These are phyloP conservation scores for Pterocarpus santalinus DNA, from an alignment of 306 rosid genomes.

Conservation along the genomic window DNA sequence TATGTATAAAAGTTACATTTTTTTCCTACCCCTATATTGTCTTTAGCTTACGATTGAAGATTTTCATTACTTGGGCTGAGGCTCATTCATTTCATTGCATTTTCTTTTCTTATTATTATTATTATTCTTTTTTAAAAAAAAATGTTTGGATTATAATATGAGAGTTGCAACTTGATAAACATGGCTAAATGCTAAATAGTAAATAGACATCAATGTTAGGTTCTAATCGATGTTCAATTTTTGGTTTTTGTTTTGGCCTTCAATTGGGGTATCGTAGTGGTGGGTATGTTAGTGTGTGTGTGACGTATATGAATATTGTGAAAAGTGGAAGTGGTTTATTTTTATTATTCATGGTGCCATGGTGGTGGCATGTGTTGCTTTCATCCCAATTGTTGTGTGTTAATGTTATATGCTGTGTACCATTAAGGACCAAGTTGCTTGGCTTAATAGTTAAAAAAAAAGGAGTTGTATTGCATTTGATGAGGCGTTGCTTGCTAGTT, in stretches of 20 bases:
- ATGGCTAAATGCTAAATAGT: constrained; percentile 26
- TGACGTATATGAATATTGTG: constrained; percentile 23
- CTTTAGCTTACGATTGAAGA: not conserved
- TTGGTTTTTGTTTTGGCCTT: constrained; percentile 26
- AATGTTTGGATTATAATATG: not conserved
- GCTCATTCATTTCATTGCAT: constrained; percentile 22
- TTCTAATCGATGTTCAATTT: constrained; percentile 33
- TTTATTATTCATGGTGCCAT: constrained; percentile 42
- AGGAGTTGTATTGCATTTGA: constrained; percentile 46
- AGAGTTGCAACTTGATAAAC: not conserved
- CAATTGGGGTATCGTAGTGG: constrained; percentile 45
- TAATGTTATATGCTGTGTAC: not conserved
- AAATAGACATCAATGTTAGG: not conserved
- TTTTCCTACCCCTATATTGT: not conserved
- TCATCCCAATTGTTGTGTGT: constrained; percentile 38
- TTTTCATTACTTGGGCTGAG: constrained; percentile 24
- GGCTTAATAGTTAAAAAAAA: constrained; percentile 50
- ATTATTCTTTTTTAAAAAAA: not conserved
- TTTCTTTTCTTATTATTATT: not conserved
- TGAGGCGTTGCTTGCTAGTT: constrained; percentile 8
- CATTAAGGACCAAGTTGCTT: constrained; percentile 59
- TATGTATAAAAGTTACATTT: not conserved
- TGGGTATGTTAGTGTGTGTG: constrained; percentile 33
- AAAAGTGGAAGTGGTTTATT: constrained; percentile 34
- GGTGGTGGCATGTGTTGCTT: constrained; percentile 54